Evolutionary conservation across 108 stramenopile genomes (phyloP), one percentile per base, ranked within the genome.

Genomic region (Discostella stelligeroides): DNA sequence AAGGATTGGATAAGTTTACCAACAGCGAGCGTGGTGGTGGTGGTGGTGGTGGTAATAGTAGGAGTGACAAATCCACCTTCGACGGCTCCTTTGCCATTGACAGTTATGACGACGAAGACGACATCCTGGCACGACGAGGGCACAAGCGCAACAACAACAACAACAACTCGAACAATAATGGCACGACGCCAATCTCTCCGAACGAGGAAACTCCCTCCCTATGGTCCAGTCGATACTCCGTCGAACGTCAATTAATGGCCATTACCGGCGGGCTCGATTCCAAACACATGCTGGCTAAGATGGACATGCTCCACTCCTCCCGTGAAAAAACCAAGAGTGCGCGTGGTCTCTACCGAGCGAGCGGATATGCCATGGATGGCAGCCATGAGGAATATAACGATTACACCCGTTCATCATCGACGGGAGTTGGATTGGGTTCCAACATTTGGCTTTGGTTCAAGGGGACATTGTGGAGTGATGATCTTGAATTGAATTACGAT

Each of bases 151-250:
- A 0, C 48, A 23, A 63, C 7, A 66, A 67, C 40, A 66, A 72
- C 27, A 7, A 29, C 37, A 17, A 45, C n/a, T 45, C n/a, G 43
- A 45, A 45, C 13, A 45, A 55, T 20, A 17, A 17, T 3, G 46
- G n/a, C n/a, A n/a, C n/a, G n/a, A n/a, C 47, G 11, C 49, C 43
- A 23, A 13, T 51, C 49, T 23, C 37, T 0, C 41, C 58, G 9
- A 70, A 60, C 25, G 58, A 37, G 15, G 68, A 70, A 5, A 70
- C 68, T 0, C 68, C 68, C 14, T 70, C 68, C 43, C 29, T 60
- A 1, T 90, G 88, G 91, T 82, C 82, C 24, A 84, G 82, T 5
- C 82, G 91, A 2, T 90, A 90, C 60, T 79, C 84, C 7, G 73
- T 85, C 29, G 82, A 85, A 46, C 60, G 75, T 15, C 82, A 82